Evolutionary conservation across 1,139 yeast genomes (phyloP).

Genomic region (Wickerhamomyces sp.): DNA sequence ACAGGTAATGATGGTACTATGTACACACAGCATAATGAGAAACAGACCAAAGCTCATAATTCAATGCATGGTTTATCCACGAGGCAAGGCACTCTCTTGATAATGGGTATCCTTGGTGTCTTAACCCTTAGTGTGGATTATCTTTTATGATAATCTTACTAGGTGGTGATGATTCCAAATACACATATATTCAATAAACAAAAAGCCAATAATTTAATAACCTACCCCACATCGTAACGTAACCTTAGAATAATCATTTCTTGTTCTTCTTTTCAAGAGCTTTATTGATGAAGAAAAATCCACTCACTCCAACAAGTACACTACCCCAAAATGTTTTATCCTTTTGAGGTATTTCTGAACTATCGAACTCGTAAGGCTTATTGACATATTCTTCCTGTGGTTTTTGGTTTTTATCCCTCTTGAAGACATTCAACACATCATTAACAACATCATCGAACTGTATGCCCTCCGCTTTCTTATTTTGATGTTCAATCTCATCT

Average conservation of each 20-base stretch:
- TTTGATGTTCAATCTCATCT: constrained; percentile 12
- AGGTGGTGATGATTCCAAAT: not conserved
- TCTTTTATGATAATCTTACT: not conserved
- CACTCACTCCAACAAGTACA: constrained; percentile 17
- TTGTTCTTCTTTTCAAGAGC: constrained; percentile 9
- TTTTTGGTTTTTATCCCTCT: not conserved
- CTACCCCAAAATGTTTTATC: constrained; percentile 20
- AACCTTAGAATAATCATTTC: not conserved
- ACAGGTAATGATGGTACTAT: not conserved
- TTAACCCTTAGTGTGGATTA: not conserved
- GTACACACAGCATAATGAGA: not conserved
- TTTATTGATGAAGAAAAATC: constrained; percentile 19
- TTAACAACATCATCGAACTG: constrained; percentile 3
- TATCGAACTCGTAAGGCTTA: constrained; percentile 18
- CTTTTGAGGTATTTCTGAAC: constrained; percentile 9
- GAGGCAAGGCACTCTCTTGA: not conserved
- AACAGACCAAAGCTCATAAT: not conserved
- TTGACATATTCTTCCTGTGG: constrained; percentile 3
- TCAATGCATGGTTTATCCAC: not conserved
- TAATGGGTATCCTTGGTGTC: not conserved
- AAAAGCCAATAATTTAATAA: too few species aligned
- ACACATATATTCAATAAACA: not conserved
- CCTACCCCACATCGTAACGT: too few species aligned
- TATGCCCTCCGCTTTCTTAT: constrained; percentile 7
- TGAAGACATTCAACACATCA: constrained; percentile 2